These are phyloP conservation scores for Chenopodium formosanum DNA, from an alignment of 148 eudicot species.

Conservation along the genomic window DNA sequence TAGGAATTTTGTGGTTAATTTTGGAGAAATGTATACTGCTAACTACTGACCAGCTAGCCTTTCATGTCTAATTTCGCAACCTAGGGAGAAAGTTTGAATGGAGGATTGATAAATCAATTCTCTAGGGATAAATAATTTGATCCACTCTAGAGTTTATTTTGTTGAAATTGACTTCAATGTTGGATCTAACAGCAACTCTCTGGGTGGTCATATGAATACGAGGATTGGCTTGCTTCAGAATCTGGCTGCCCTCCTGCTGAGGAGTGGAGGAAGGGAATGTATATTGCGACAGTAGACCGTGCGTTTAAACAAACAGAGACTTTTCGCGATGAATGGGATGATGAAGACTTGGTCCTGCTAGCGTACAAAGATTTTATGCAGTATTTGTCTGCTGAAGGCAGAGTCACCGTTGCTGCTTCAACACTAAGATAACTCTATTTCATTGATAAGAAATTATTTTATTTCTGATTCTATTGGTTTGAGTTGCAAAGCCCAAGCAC, in stretches of 20 bases:
- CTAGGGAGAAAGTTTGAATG: no score
- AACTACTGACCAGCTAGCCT: no score
- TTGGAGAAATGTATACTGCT: no score
- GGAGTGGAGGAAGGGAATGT: constrained; percentile 80
- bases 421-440: not conserved
- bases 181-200: constrained; percentile 27
- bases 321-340: constrained; percentile 69
- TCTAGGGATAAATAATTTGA: no score
- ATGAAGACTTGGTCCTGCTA: constrained; percentile 37
- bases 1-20: no score
- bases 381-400: not conserved
- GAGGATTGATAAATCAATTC: no score
- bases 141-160: no score
- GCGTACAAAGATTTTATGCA: constrained; percentile 18
- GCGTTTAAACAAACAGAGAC: constrained; percentile 38
- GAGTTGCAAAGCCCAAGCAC: no score
- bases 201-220: constrained; percentile 39
- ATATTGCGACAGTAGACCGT: constrained; percentile 14
- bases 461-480: not conserved
- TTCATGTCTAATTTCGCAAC: no score
- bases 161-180: not conserved
- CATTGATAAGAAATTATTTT: no score
- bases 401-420: not conserved
- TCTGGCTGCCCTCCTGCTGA: constrained; percentile 44
- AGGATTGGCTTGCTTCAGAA: constrained; percentile 70